A percentile compares a stretch with the other conserved stretches of the same genome.
These are phyloP conservation scores for Colletotrichum navitas DNA, from an alignment of 2,329 filamentous ascomycete genomes.

Conservation along the genomic window DNA sequence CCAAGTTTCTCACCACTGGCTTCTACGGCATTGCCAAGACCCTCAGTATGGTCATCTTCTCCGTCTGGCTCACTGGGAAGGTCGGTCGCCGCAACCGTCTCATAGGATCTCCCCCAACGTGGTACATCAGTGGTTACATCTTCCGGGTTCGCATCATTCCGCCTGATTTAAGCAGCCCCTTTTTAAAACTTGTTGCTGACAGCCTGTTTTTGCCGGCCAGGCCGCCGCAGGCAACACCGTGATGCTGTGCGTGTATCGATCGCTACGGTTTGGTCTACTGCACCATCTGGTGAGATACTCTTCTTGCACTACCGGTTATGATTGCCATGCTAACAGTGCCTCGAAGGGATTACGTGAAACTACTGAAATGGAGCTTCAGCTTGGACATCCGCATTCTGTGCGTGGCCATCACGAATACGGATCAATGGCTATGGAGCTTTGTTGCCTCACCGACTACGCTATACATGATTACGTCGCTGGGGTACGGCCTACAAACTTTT, in stretches of 20 bases:
- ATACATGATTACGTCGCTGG: constrained; percentile 55
- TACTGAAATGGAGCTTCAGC: constrained; percentile 61
- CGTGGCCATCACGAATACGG: constrained; percentile 50
- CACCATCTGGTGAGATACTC: constrained; percentile 14
- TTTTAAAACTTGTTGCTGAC: too few relatives aligned
- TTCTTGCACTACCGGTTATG: too few relatives aligned
- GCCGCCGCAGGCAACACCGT: constrained; percentile 60
- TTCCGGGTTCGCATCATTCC: constrained; percentile 32
- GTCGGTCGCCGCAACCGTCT: constrained; percentile 62
- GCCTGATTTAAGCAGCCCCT: too few relatives aligned
- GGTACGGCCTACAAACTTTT: constrained; percentile 52
- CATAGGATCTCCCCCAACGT: constrained; percentile 52
- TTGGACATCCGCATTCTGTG: constrained; percentile 50
- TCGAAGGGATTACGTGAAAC: constrained; percentile 57
- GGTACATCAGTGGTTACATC: constrained; percentile 55
- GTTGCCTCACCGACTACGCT: constrained; percentile 54
- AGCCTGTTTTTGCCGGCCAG: constrained; percentile 44
- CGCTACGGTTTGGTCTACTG: constrained; percentile 50
- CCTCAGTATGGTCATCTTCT: constrained; percentile 52
- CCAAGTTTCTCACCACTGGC: constrained; percentile 54
- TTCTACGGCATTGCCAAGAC: constrained; percentile 56
- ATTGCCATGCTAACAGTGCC: constrained; percentile 47
- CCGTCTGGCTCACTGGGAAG: constrained; percentile 60
- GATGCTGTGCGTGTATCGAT: constrained; percentile 58
- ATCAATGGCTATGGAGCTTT: constrained; percentile 55